phyloP scores from a whole-genome alignment of 1,139 yeast species.

The Suhomyces taliae region DNA sequence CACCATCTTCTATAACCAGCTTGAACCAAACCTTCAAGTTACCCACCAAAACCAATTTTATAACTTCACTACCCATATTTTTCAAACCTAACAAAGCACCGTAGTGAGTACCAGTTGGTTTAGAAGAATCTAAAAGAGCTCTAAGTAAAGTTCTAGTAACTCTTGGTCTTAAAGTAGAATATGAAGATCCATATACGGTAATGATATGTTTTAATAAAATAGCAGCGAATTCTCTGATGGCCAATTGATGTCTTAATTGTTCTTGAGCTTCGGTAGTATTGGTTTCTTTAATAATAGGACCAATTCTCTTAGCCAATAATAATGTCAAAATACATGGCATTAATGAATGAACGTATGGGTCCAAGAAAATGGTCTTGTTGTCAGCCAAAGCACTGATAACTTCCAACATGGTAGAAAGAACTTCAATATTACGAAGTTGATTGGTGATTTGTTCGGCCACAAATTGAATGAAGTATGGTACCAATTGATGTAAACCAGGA shows the following conservation, averaged over 20 bases:
- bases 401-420: conserved; percentile 86
- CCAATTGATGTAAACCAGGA: conserved; percentile 94
- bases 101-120: conserved; percentile 86
- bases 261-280: conserved; percentile 25
- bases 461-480: conserved; percentile 94
- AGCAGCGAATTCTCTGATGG: conserved; percentile 86
- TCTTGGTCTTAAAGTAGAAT: conserved; percentile 88
- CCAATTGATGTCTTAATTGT: conserved; percentile 46
- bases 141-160: conserved; percentile 89
- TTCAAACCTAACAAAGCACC: conserved; percentile 88
- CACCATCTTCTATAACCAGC: conserved; percentile 47
- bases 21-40: conserved; percentile 80
- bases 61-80: conserved; percentile 84
- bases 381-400: conserved; percentile 82
- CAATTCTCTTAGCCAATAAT: conserved; percentile 85
- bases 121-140: conserved; percentile 76
- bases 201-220: conserved; percentile 77
- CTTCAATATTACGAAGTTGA: conserved; percentile 70
- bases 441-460: conserved; percentile 95
- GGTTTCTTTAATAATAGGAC: conserved; percentile 48
- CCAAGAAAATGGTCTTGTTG: conserved; percentile 84
- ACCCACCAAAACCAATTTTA: conserved; percentile 80
- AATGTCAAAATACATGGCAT: conserved; percentile 94
- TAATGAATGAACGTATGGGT: conserved; percentile 93
- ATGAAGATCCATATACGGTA: conserved; percentile 77